Percentiles rank a stretch among this genome's conserved stretches.
Evolutionary conservation across 2,329 filamentous ascomycete genomes (phyloP).

Genomic region (Trichoderma koningii): DNA sequence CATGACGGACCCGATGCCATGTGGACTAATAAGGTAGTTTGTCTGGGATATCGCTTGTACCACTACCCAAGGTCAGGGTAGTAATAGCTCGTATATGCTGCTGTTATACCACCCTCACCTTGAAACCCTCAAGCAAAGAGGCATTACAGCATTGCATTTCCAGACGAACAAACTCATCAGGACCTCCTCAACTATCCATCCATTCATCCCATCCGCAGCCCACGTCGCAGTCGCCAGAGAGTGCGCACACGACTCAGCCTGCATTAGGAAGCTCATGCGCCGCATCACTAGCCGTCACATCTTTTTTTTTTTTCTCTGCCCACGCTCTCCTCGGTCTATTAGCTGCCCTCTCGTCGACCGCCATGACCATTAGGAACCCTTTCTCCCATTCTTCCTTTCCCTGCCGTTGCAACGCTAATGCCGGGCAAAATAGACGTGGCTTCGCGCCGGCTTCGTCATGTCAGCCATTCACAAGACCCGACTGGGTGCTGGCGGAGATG

Average conservation of each 20-base stretch:
- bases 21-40: neutral
- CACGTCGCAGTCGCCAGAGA: slow-evolving; percentile 10
- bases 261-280: slow-evolving; percentile 16
- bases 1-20: slow-evolving; percentile 11
- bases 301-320: neutral
- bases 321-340: neutral
- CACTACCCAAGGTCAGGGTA: too few relatives aligned
- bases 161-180: too few relatives aligned
- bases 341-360: neutral
- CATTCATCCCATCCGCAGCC: neutral
- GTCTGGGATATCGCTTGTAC: neutral
- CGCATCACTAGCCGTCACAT: slow-evolving; percentile 11
- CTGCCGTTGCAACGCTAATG: slow-evolving; percentile 14
- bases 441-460: slow-evolving; percentile 20
- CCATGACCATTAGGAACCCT: neutral
- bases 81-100: slow-evolving; percentile 1
- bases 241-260: slow-evolving; percentile 17
- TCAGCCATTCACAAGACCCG: slow-evolving; percentile 6
- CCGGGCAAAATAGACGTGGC: slow-evolving; percentile 21
- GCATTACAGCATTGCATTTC: too few relatives aligned
- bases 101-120: too few relatives aligned
- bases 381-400: neutral
- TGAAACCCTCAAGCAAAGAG: too few relatives aligned
- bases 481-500: neutral
- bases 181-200: too few relatives aligned